Evolutionary conservation across 139 green algal species (phyloP).

Genomic region (Limnomonas spitsbergensis): DNA sequence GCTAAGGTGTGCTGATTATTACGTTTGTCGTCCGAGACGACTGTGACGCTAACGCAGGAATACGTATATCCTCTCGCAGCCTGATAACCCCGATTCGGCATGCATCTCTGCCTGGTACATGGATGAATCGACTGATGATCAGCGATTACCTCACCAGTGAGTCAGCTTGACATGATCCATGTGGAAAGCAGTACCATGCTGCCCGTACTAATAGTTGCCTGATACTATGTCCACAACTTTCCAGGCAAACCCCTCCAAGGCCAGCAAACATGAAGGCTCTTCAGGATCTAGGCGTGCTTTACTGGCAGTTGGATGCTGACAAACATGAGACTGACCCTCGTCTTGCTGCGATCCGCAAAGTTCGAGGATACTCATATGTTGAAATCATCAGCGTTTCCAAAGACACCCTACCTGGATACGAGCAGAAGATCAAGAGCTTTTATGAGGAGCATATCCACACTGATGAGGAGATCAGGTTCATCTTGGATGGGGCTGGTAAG

Average conservation of each 20-base stretch:
- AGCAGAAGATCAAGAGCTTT: constrained; percentile 91
- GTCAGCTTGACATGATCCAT: background rate
- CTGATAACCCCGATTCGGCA: constrained; percentile 41
- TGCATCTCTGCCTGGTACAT: constrained; percentile 86
- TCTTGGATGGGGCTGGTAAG: constrained; percentile 41
- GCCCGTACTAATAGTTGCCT: constrained; percentile 1
- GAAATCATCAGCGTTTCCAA: constrained; percentile 74
- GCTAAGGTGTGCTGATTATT: too few species aligned
- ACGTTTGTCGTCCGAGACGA: too few species aligned
- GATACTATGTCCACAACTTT: background rate
- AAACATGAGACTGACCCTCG: constrained; percentile 60
- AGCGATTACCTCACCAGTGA: constrained; percentile 62
- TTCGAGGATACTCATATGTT: constrained; percentile 44
- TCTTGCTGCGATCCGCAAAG: constrained; percentile 75
- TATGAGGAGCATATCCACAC: constrained; percentile 93
- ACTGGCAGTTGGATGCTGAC: constrained; percentile 75
- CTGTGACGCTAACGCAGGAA: too few species aligned
- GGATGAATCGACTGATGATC: constrained; percentile 65
- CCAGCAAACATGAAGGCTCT: constrained; percentile 57
- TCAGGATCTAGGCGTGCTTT: constrained; percentile 72
- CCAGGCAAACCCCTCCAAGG: constrained; percentile 66
- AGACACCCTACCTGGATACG: constrained; percentile 79
- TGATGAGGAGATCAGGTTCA: constrained; percentile 92
- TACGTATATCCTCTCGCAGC: constrained; percentile 51
- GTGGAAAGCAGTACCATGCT: background rate